Conservation (phyloP, 2,329 filamentous ascomycete genomes). For the Claviceps sp. region DNA sequence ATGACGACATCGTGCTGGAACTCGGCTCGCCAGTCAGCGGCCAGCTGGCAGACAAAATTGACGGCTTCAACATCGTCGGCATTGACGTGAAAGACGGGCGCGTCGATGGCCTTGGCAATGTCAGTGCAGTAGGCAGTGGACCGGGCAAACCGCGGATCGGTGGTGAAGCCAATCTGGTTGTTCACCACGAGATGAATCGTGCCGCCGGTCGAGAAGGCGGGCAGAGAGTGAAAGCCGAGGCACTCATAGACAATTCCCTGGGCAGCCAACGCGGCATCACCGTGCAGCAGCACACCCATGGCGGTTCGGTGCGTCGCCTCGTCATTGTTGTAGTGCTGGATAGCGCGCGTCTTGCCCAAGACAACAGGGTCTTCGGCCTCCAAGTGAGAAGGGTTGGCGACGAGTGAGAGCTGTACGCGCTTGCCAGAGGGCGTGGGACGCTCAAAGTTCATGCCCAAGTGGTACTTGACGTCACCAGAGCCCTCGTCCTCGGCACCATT, state of each 20-base stretch:
- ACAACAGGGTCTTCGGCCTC: slow-evolving; percentile 98
- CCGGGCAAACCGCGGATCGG: slow-evolving; percentile 90
- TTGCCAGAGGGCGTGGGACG: slow-evolving; percentile 95
- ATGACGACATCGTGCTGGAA: slow-evolving; percentile 98
- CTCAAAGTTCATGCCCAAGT: slow-evolving; percentile 99
- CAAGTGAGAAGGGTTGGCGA: slow-evolving; percentile 95
- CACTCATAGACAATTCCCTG: slow-evolving; percentile 98
- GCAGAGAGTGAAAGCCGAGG: slow-evolving; percentile 91
- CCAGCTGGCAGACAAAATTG: slow-evolving; percentile 95
- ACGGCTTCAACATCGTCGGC: slow-evolving; percentile 96
- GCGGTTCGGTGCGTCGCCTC: slow-evolving; percentile 78
- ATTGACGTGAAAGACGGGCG: slow-evolving; percentile 98
- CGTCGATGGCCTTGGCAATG: slow-evolving; percentile 97
- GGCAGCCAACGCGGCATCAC: slow-evolving; percentile 90
- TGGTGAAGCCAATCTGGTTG: slow-evolving; percentile 99
- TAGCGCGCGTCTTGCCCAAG: slow-evolving; percentile 90
- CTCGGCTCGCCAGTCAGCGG: slow-evolving; percentile 94
- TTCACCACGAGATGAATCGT: slow-evolving; percentile 96
- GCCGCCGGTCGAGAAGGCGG: slow-evolving; percentile 91
- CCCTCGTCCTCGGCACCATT: slow-evolving; percentile 84
- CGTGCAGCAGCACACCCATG: slow-evolving; percentile 92
- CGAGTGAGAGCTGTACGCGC: slow-evolving; percentile 96
- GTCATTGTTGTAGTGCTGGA: slow-evolving; percentile 98
- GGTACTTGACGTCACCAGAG: slow-evolving; percentile 98
- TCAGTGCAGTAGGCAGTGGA: slow-evolving; percentile 98